These are phyloP conservation scores for Neurospora terricola DNA, from an alignment of 495 filamentous ascomycete species.

Conservation along the genomic window DNA sequence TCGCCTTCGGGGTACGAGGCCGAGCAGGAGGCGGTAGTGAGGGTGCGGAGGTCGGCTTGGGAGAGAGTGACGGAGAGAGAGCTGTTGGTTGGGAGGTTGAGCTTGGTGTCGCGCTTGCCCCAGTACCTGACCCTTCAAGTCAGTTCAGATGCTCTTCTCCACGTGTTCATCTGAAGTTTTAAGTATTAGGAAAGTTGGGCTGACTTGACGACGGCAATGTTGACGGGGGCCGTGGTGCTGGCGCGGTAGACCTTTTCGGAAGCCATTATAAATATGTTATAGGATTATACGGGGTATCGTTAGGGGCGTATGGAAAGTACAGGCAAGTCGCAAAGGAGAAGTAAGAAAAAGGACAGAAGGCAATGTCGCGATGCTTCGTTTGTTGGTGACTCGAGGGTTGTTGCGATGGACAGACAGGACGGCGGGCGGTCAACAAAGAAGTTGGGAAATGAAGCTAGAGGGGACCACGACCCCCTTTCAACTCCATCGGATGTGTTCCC, in stretches of 20 bases:
- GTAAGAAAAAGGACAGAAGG: neutral
- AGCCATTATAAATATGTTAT: constrained; percentile 28
- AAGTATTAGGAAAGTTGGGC: constrained; percentile 1
- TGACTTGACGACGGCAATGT: constrained; percentile 98
- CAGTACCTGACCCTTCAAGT: constrained; percentile 60
- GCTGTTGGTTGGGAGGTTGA: constrained; percentile 96
- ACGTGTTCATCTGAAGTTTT: neutral
- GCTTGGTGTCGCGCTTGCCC: constrained; percentile 86
- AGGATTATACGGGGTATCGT: neutral
- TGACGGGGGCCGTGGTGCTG: constrained; percentile 93
- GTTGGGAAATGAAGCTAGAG: neutral
- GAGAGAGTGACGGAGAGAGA: constrained; percentile 94
- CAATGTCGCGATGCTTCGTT: neutral
- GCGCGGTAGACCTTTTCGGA: constrained; percentile 64
- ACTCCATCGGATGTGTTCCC: neutral
- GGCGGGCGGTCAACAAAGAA: neutral
- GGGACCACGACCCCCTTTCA: neutral
- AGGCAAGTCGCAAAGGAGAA: neutral
- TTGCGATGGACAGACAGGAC: neutral
- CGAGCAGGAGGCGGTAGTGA: constrained; percentile 92
- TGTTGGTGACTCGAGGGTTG: neutral
- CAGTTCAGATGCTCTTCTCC: neutral
- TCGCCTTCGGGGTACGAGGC: constrained; percentile 58
- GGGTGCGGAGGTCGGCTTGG: constrained; percentile 84
- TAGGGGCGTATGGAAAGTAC: neutral